Evolutionary conservation across 176 grass and related monocot species (phyloP), one percentile per base, ranked within the genome.

Genomic region (Raddia distichophylla): DNA sequence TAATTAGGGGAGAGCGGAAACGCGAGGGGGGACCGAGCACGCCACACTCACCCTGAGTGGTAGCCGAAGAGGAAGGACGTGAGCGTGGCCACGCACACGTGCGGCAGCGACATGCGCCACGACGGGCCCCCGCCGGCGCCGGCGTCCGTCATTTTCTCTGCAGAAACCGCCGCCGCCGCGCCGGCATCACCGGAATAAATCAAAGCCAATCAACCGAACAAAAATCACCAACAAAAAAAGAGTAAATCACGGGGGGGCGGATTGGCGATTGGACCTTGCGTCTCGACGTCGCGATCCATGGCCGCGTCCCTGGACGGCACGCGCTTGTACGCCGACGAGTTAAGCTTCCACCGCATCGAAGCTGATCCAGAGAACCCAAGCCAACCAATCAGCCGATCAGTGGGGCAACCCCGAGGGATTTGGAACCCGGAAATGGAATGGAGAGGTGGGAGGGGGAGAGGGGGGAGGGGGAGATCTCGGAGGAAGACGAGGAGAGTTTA

Each of bases 21-120:
- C 57, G 57, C 16, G 73, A 49, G 5, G 5, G 8, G 12, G 64
- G 8, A 52, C 15, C 64, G 51, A 48, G 19, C 6, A 54, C 50
- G 64, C 15, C 7, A 40, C 37, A 89, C 93, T 77, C 79, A 99
- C 97, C 93, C 91, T 10, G 94, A 45, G 88, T 99, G 97, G 80
- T 99, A 96, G 0, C 97, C 97, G 37, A 91, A 99, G 75, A 96
- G 92, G 83, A 99, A 99, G 3, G 97, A 99, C 19, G 93, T 83
- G 79, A 99, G 76, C 33, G 97, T 96, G 55, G 97, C 93, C 67
- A 93, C 93, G 73, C 93, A 99, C 62, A 99, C 93, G 69, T 99
- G 97, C 49, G 91, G 97, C 85, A 99, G 58, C 63, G 91, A 96
- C 55, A 77, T 79, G 46, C 87, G 90, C 96, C 96, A 99, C 33